These are phyloP conservation scores for Fusarium udum DNA, from an alignment of 2,329 filamentous ascomycete genomes.

Conservation along the genomic window DNA sequence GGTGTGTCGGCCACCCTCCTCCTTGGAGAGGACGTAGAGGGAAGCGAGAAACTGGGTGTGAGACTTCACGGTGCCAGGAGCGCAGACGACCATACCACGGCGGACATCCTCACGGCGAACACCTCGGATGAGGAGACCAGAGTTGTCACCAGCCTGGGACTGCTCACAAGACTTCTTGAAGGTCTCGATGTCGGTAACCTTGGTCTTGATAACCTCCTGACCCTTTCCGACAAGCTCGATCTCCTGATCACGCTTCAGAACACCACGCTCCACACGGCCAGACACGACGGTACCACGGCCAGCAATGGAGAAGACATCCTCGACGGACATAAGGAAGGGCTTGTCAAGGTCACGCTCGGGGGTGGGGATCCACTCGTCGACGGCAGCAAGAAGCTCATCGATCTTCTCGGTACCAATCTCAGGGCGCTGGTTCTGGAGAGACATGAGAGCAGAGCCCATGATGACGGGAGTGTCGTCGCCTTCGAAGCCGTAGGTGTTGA, in stretches of 20 bases:
- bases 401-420: constrained; percentile 91
- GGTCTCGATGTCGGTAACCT: constrained; percentile 99
- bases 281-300: constrained; percentile 97
- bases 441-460: constrained; percentile 95
- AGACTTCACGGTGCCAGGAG: constrained; percentile 84
- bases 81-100: constrained; percentile 93
- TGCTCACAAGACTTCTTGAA: constrained; percentile 99
- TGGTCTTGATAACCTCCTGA: constrained; percentile 87
- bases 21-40: constrained; percentile 96
- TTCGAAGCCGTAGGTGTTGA: constrained; percentile 93
- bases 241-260: constrained; percentile 91
- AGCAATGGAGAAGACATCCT: constrained; percentile 89
- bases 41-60: constrained; percentile 93
- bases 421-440: constrained; percentile 83
- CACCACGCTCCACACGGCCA: constrained; percentile 95
- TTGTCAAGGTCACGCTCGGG: constrained; percentile 94
- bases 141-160: constrained; percentile 97
- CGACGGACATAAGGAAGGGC: constrained; percentile 98
- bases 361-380: constrained; percentile 96
- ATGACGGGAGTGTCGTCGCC: constrained; percentile 97
- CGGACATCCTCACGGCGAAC: constrained; percentile 93
- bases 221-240: constrained; percentile 95
- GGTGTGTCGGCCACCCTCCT: constrained; percentile 96
- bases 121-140: constrained; percentile 94
- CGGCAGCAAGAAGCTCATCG: constrained; percentile 87